Percentiles rank a stretch among this genome's conserved stretches.
Conservation (phyloP, 73 alveolate genomes). For the Paramecium sonneborni region DNA sequence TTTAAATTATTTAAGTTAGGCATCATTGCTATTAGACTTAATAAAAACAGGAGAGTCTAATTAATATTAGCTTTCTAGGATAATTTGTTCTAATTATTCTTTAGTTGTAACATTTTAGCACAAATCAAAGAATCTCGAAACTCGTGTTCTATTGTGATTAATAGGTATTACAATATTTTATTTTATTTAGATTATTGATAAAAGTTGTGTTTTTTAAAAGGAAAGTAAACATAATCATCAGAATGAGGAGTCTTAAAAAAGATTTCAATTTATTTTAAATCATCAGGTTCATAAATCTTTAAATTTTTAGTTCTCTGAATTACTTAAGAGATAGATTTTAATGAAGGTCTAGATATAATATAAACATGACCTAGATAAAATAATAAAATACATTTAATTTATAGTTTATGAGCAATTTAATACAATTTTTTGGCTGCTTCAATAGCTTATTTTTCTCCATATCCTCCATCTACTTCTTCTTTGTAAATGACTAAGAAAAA, state of each 20-base stretch:
- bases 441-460: constrained; percentile 17
- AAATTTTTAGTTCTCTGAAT: neutral
- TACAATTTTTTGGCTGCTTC: constrained; percentile 8
- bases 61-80: constrained; percentile 11
- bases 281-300: neutral
- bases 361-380: neutral
- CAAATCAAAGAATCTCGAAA: neutral
- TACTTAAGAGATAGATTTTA: neutral
- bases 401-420: neutral
- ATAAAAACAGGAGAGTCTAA: constrained; percentile 11
- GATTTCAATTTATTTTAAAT: neutral
- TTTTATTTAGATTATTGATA: neutral
- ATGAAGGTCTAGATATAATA: neutral
- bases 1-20: neutral
- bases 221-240: constrained; percentile 46
- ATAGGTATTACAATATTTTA: neutral
- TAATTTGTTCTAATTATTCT: neutral
- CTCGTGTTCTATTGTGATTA: neutral
- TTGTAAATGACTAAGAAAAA: constrained; percentile 22
- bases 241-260: constrained; percentile 34
- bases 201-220: constrained; percentile 33
- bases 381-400: neutral
- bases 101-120: neutral
- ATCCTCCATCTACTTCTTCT: constrained; percentile 44
- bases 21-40: neutral